Evolutionary conservation across 495 filamentous ascomycete genomes (phyloP), one percentile per base, ranked within the genome.

Genomic region (Aspergillus funiculosus): DNA sequence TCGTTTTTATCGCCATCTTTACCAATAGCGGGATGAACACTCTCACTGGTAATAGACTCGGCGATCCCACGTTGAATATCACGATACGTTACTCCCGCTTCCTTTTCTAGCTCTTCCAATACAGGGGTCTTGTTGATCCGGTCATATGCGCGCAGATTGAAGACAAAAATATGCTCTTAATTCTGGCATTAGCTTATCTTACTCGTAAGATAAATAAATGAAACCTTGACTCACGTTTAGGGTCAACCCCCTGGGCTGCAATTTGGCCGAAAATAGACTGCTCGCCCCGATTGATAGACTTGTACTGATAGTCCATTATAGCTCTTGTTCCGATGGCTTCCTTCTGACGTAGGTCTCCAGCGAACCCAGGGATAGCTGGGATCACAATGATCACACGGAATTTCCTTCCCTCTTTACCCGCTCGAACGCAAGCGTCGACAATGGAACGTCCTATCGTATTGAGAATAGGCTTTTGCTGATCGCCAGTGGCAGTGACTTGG

Each of bases 271-370:
- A 89, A 38, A 96, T 96, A 8, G 87, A 94, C 60, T 95, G 73
- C 53, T 94, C 82, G 1, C 92, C 91, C 9, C 91, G 85, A 54
- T 82, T 82, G 47, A 98, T 94, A 1, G 88, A 92, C 61, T 92
- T 96, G 68, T 91, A 98, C 61, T 96, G 91, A 61, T 96, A 98
- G 58, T 95, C 90, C 88, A 98, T 98, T 58, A 96, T 98, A 3
- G 89, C 89, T 45, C 88, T 69, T 0, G 91, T 96, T 17, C 92
- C 91, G 14, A 76, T 76, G 0, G 92, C 91, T 19, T 83, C 87
- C 51, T 83, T 80, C 11, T 86, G 81, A 25, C 91, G 68, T 8
- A 98, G 69, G 62, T 95, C 91, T 7, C 92, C 91, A 1, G 91
- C 89, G 59, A 97, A 97, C 0, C 92, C 91, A 4, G 91, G 92